Evolutionary conservation across 2,329 filamentous ascomycete species (phyloP).

Genomic region (Sphaceloma murrayae): DNA sequence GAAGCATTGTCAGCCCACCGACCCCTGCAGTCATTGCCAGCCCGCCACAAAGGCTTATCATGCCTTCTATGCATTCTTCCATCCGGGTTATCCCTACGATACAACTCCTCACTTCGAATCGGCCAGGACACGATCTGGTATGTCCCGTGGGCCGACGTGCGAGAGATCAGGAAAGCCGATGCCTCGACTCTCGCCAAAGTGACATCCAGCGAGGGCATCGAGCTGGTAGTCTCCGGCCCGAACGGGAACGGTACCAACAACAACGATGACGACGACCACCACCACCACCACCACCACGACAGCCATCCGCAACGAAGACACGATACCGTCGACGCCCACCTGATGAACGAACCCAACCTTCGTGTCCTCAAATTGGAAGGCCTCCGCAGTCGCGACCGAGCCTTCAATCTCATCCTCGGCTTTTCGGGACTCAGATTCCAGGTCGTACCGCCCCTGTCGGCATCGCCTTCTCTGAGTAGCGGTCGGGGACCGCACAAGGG

Average conservation of each 20-base stretch:
- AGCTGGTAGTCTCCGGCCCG: constrained; percentile 13
- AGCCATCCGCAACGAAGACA: background rate
- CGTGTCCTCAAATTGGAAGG: constrained; percentile 21
- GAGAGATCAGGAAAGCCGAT: constrained; percentile 9
- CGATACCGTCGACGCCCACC: constrained; percentile 9
- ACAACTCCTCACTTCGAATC: background rate
- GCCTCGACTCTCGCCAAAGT: constrained; percentile 8
- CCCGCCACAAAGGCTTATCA: constrained; percentile 1
- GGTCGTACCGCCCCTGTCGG: constrained; percentile 23
- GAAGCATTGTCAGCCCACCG: constrained; percentile 1
- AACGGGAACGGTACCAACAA: background rate
- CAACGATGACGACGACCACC: background rate
- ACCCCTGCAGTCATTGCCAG: constrained; percentile 4
- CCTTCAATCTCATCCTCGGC: constrained; percentile 31
- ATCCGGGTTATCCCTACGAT: constrained; percentile 5
- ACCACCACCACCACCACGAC: background rate
- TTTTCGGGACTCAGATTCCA: constrained; percentile 31
- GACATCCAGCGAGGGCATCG: constrained; percentile 13
- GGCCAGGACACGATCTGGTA: background rate
- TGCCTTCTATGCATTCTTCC: constrained; percentile 9
- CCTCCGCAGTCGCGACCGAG: constrained; percentile 28
- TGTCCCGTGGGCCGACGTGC: constrained; percentile 4
- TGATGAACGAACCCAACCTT: background rate
- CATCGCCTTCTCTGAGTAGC: no score
- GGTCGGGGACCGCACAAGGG: no score